Base-by-base conservation (phyloP, 306 rosid species). In the Vachellia pachyceras region DNA sequence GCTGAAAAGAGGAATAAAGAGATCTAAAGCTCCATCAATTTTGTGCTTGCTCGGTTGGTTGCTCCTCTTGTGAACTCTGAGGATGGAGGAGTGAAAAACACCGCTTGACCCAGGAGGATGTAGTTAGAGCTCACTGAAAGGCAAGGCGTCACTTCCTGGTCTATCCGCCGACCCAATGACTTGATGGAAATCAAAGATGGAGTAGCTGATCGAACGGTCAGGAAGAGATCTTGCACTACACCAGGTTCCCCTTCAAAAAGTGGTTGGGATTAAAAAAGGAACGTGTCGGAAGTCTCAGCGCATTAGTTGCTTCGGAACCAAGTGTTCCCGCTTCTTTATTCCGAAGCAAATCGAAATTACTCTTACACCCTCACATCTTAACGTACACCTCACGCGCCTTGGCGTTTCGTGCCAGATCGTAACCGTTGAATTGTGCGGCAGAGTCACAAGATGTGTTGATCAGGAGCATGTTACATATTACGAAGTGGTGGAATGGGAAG, bases 271-370 rank as follows among this genome's bases (percentile, higher is more conserved):
- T 86, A 75, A 79, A 83, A 73, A 64, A 50, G 11, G 80, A 73
- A 70, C 55, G 87, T 44, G 87, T 81, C 84, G 85, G 82, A 78
- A 90, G 87, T 87, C 87, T 77, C 47, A 72, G 86, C 10, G 89
- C 72, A 84, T 86, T 88, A 79, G 88, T 92, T 83, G 81, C 96
- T 91, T 93, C 86, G 75, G 87, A 86, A 76, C 69, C 85, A 91
- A 91, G 96, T 76, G 90, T 87, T 80, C 82, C 58, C 22, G 74
- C 79, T 81, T 85, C 88, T 86, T 90, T 90, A 89, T 85, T 84
- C 87, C 65, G 18, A 89, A 87, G 90, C 85, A 87, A 88, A 1
- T 0, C 0, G 6, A 77, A 90, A 78, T 84, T 69, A 84, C 85
- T 29, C 9, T 67, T 55, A 20, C 5, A 13, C 39, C 87, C 85